Conservation (phyloP, 306 rosid genomes). For the Benincasa hispida region DNA sequence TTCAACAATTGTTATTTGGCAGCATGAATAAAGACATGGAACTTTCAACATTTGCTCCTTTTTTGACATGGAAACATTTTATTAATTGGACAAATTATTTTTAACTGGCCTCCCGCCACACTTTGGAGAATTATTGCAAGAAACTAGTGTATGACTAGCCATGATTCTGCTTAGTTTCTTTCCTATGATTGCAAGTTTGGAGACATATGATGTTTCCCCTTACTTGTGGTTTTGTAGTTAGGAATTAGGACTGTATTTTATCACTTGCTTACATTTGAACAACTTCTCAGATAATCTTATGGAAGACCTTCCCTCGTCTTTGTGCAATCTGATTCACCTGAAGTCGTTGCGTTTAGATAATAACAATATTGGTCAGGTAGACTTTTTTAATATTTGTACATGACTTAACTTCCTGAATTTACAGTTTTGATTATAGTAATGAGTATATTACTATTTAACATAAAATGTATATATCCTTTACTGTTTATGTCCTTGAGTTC, state of each 20-base stretch:
- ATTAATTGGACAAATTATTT: neutral
- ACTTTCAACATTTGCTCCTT: constrained; percentile 3
- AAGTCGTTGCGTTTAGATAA: constrained; percentile 78
- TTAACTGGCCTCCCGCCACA: neutral
- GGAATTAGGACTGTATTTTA: neutral
- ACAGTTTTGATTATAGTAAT: neutral
- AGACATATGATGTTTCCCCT: neutral
- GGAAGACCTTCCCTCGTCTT: constrained; percentile 68
- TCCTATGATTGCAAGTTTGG: neutral
- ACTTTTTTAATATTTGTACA: neutral
- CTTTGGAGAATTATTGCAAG: neutral
- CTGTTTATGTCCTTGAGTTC: neutral
- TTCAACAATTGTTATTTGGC: neutral
- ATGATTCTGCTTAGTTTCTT: neutral
- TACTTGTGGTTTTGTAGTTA: neutral
- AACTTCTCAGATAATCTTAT: constrained; percentile 67
- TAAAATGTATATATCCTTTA: neutral
- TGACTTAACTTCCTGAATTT: constrained; percentile 1
- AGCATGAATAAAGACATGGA: neutral
- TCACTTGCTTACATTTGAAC: constrained; percentile 5
- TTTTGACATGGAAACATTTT: neutral
- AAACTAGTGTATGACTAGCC: neutral
- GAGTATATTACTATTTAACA: neutral
- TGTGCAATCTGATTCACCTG: constrained; percentile 74
- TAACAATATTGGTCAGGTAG: constrained; percentile 77